A percentile compares a stretch with the other conserved stretches of the same genome.
These are phyloP conservation scores for Neurospora africana DNA, from an alignment of 495 filamentous ascomycete species.

Conservation along the genomic window DNA sequence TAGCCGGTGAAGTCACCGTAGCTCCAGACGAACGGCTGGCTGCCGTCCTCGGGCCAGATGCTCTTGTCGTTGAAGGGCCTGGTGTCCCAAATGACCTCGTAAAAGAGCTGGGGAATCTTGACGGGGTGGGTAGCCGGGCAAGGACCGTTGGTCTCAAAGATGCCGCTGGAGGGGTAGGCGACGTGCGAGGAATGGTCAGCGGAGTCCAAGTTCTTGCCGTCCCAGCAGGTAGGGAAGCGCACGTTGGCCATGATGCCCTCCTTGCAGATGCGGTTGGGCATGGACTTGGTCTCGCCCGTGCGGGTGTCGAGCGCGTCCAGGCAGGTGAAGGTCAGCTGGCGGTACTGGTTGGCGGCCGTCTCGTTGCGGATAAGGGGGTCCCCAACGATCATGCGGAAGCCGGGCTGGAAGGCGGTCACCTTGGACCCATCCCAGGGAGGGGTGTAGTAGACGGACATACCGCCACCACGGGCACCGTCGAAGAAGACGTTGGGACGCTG, in stretches of 20 bases:
- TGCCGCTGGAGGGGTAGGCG: constrained; percentile 24
- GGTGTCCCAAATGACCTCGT: constrained; percentile 35
- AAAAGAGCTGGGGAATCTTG: constrained; percentile 26
- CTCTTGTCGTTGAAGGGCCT: constrained; percentile 26
- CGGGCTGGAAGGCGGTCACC: constrained; percentile 38
- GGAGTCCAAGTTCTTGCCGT: constrained; percentile 21
- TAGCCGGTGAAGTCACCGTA: constrained; percentile 30
- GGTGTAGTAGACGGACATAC: constrained; percentile 37
- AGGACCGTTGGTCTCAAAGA: constrained; percentile 19
- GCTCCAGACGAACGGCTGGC: constrained; percentile 35
- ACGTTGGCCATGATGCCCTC: constrained; percentile 33
- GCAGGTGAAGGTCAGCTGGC: constrained; percentile 33
- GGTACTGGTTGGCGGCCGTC: constrained; percentile 17
- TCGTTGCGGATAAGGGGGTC: constrained; percentile 35
- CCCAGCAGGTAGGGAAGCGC: constrained; percentile 25
- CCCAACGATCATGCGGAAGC: constrained; percentile 68
- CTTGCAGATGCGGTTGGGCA: constrained; percentile 25
- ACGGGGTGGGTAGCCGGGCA: constrained; percentile 27
- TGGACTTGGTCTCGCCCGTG: constrained; percentile 21
- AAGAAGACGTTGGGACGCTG: constrained; percentile 15
- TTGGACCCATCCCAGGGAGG: constrained; percentile 21
- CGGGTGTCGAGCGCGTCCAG: constrained; percentile 23
- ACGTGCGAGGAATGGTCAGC: constrained; percentile 33
- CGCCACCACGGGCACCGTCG: constrained; percentile 16
- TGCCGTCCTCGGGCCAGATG: constrained; percentile 31